Base-by-base conservation (phyloP, 306 rosid species). In the Corylus americana region DNA sequence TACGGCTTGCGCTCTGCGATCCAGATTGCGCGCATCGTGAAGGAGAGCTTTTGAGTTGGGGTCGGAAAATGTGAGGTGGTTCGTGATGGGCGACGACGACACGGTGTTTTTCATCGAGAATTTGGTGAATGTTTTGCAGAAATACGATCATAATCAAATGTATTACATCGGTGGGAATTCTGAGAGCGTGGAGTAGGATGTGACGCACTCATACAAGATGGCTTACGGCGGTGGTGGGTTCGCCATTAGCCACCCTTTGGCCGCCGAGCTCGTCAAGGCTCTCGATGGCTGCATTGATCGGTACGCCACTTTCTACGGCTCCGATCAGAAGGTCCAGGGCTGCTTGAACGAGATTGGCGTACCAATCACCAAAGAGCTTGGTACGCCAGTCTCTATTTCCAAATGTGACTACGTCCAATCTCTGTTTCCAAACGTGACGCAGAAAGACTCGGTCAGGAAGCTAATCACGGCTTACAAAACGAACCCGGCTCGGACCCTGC, bases 1-100 rank as follows among this genome's bases (percentile, higher is more conserved):
- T 86, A 86, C 37, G 97, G 95, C 0, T 80, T 93, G 2, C 82
- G 97, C n/a, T 90, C 97, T 0, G 95, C 97, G 1, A 79, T 89
- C 31, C 88, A 91, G 4, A 75, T 91, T 8, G 93, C 95, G 1
- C 80, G 98, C 11, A 93, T 91, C 42, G 85, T 93, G 58, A 90
- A 93, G 67, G 97, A 93, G 86, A 90, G 90, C 68, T 93, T 22
- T 90, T 47, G 92, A 93, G 58, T 11, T 93, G 11, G 92, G 91
- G 7, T 0, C 85, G 58, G 82, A 79, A 0, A 77, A 86, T 12
- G 88, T 91, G 55, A 84, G 97, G 74, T 91, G 98, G 98, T 91
- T 93, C 11, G 97, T 93, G 3, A 84, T 93, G 98, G 95, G 95
- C 1, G 98, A 93, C 1, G 98, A 93, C 1, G 98, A 93, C n/a